Evolutionary conservation across 768 basidiomycete genomes (phyloP).

Genomic region (Panaeolus papilionaceus): DNA sequence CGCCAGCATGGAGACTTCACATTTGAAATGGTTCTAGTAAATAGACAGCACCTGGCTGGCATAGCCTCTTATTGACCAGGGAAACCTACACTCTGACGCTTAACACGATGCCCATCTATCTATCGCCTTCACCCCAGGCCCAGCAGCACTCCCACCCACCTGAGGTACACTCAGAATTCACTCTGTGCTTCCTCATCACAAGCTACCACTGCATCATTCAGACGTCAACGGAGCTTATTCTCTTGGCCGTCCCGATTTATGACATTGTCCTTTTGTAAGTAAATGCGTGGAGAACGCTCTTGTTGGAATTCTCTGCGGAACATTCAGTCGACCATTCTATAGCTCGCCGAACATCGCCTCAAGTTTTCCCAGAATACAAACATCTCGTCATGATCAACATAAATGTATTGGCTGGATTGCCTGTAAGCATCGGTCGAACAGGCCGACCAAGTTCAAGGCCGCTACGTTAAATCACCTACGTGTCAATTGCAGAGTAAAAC

Average conservation of each 20-base stretch:
- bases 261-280: background rate
- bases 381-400: conserved; percentile 10
- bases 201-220: background rate
- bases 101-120: too few species aligned
- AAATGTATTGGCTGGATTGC: background rate
- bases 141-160: too few species aligned
- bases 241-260: background rate
- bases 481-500: background rate
- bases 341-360: background rate
- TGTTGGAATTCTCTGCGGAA: background rate
- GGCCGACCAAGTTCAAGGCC: too few species aligned
- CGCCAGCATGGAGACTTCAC: too few species aligned
- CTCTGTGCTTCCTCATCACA: background rate
- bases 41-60: too few species aligned
- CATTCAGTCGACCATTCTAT: background rate
- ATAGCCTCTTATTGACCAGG: too few species aligned
- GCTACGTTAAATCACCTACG: background rate
- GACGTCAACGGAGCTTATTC: background rate
- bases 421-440: too few species aligned
- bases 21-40: too few species aligned
- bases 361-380: conserved; percentile 8
- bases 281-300: background rate
- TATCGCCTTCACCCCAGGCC: too few species aligned
- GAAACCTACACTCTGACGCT: too few species aligned
- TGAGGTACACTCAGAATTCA: background rate